Conservation (phyloP, 1,284 basidiomycete species). For the Cerrena zonata region DNA sequence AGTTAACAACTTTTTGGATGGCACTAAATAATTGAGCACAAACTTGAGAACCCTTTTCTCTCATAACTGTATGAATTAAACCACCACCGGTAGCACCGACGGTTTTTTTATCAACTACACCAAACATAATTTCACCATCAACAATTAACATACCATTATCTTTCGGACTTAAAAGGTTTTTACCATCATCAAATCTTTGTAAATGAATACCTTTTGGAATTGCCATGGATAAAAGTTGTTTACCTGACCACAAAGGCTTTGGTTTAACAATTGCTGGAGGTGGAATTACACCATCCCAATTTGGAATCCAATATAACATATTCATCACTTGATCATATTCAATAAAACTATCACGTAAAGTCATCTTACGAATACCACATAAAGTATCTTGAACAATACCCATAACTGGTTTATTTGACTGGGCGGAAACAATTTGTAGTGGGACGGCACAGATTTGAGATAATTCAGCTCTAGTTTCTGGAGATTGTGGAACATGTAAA, state of each 20-base stretch:
- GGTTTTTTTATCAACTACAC: constrained; percentile 96
- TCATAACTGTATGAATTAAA: constrained; percentile 94
- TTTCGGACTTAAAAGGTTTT: constrained; percentile 75
- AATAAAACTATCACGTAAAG: constrained; percentile 87
- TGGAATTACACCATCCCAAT: constrained; percentile 93
- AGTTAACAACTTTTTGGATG: constrained; percentile 93
- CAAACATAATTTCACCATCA: constrained; percentile 93
- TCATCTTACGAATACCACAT: constrained; percentile 96
- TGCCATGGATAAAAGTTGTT: constrained; percentile 90
- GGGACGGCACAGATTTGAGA: constrained; percentile 63
- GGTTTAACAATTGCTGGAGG: constrained; percentile 94
- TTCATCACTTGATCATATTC: constrained; percentile 96
- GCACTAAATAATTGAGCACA: constrained; percentile 92
- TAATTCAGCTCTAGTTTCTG: constrained; percentile 95
- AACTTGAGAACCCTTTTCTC: constrained; percentile 92
- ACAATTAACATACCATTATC: constrained; percentile 96
- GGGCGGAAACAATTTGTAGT: constrained; percentile 90
- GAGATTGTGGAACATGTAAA: constrained; percentile 97
- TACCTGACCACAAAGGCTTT: constrained; percentile 96
- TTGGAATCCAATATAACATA: constrained; percentile 93
- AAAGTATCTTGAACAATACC: constrained; percentile 99
- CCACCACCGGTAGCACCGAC: constrained; percentile 93
- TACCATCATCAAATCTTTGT: constrained; percentile 72
- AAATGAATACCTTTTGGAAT: constrained; percentile 98
- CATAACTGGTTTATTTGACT: constrained; percentile 99